phyloP scores from a whole-genome alignment of 2,329 filamentous ascomycete species.

The Talaromyces marneffei region DNA sequence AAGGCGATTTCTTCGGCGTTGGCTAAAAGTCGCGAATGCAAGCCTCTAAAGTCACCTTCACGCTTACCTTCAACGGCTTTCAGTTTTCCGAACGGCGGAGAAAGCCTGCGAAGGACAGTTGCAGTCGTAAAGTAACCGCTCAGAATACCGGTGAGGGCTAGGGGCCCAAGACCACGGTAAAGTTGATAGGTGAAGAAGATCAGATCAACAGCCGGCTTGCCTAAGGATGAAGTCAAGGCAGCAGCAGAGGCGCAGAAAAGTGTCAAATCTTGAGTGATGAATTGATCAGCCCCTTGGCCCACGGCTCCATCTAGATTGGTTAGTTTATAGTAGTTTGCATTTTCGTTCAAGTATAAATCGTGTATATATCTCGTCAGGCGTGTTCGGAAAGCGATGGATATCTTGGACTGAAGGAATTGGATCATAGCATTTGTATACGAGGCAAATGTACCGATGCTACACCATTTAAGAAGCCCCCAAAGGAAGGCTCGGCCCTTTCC shows the following conservation, averaged over 20 bases:
- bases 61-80: constrained; percentile 93
- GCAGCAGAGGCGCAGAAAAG: constrained; percentile 91
- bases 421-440: constrained; percentile 99
- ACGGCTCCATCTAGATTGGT: constrained; percentile 89
- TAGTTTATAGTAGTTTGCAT: constrained; percentile 93
- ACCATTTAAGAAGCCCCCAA: constrained; percentile 90
- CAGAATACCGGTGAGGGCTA: constrained; percentile 78
- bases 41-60: constrained; percentile 87
- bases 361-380: constrained; percentile 94
- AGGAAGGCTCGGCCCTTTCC: constrained; percentile 85
- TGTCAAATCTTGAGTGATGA: constrained; percentile 94
- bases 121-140: constrained; percentile 94
- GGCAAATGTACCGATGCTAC: constrained; percentile 83
- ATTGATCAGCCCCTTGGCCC: constrained; percentile 88
- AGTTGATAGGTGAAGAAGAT: constrained; percentile 98
- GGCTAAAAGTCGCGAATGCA: constrained; percentile 87
- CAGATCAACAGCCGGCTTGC: constrained; percentile 96
- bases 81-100: constrained; percentile 91
- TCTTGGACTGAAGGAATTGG: constrained; percentile 95
- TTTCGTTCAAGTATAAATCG: constrained; percentile 90
- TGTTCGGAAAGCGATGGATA: constrained; percentile 95
- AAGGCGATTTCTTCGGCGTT: constrained; percentile 98
- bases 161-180: constrained; percentile 79
- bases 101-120: constrained; percentile 78
- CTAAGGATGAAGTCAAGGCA: constrained; percentile 87